Evolutionary conservation across 2,329 filamentous ascomycete genomes (phyloP).

Genomic region (Stenocarpella maydis): DNA sequence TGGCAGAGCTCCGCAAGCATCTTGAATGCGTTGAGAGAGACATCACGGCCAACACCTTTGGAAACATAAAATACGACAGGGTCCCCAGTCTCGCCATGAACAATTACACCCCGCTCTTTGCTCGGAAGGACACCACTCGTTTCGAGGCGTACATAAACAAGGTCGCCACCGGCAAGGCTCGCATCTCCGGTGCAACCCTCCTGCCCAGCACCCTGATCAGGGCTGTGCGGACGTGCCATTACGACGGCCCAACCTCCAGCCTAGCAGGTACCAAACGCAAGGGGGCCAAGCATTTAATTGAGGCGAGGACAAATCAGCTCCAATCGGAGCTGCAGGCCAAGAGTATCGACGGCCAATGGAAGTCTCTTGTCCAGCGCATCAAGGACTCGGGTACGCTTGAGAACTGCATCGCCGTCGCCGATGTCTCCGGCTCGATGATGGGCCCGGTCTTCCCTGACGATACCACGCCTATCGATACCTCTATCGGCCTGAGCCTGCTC

Average conservation of each 20-base stretch:
- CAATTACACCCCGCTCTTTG: slow-evolving; percentile 58
- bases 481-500: slow-evolving; percentile 65
- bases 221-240: slow-evolving; percentile 26
- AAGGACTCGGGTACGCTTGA: slow-evolving; percentile 62
- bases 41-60: slow-evolving; percentile 54
- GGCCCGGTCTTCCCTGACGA: slow-evolving; percentile 51
- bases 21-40: slow-evolving; percentile 62
- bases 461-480: slow-evolving; percentile 59
- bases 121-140: slow-evolving; percentile 56
- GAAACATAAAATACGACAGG: slow-evolving; percentile 63
- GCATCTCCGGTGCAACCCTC: slow-evolving; percentile 64
- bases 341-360: slow-evolving; percentile 62
- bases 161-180: slow-evolving; percentile 56
- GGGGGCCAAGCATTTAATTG: slow-evolving; percentile 38
- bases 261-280: background rate
- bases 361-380: slow-evolving; percentile 63
- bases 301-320: slow-evolving; percentile 40
- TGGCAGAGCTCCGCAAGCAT: slow-evolving; percentile 61
- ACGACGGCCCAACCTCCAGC: too few species aligned
- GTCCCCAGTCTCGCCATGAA: slow-evolving; percentile 66
- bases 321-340: slow-evolving; percentile 44
- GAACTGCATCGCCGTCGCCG: slow-evolving; percentile 64
- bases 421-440: slow-evolving; percentile 64
- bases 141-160: slow-evolving; percentile 59
- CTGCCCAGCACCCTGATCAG: slow-evolving; percentile 59